Percentiles rank a stretch among this genome's conserved stretches.
Conservation (phyloP, 768 basidiomycete species). For the Amanita muscaria region DNA sequence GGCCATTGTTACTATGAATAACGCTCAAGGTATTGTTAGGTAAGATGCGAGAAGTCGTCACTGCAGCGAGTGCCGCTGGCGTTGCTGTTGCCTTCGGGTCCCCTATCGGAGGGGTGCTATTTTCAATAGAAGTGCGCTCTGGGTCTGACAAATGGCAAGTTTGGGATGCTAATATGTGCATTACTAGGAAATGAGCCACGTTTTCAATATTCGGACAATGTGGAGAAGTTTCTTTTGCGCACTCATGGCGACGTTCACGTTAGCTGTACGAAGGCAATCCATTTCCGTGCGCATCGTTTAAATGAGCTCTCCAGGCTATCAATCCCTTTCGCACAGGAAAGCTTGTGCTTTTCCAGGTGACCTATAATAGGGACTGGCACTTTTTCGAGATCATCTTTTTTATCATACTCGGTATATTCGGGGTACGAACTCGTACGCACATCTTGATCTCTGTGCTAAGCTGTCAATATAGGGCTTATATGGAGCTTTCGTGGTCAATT, state of each 20-base stretch:
- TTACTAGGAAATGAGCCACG: conserved; percentile 99
- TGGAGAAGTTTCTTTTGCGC: conserved; percentile 98
- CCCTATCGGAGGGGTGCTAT: conserved; percentile 94
- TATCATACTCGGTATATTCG: conserved; percentile 90
- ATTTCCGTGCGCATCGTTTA: conserved; percentile 5
- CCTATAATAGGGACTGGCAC: conserved; percentile 97
- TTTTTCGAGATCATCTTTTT: conserved; percentile 98
- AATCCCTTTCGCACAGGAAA: conserved; percentile 98
- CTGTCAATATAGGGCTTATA: conserved; percentile 70
- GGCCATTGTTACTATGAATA: not conserved
- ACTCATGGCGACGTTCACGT: conserved; percentile 89
- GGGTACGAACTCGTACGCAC: conserved; percentile 40
- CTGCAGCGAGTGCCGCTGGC: conserved; percentile 93
- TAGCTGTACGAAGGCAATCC: conserved; percentile 58
- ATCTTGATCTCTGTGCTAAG: conserved; percentile 1
- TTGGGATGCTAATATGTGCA: too few relatives aligned
- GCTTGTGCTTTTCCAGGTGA: conserved; percentile 95
- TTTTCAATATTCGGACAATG: conserved; percentile 96
- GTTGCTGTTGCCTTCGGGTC: conserved; percentile 98
- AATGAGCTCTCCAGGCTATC: conserved; percentile 58
- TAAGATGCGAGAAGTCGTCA: conserved; percentile 85
- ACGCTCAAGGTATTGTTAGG: conserved; percentile 28
- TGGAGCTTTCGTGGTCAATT: conserved; percentile 94
- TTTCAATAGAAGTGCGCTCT: conserved; percentile 80
- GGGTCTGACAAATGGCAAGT: not conserved